A percentile compares a stretch with the other conserved stretches of the same genome.
phyloP scores from a whole-genome alignment of 495 filamentous ascomycete species.

The Glonium stellatum region DNA sequence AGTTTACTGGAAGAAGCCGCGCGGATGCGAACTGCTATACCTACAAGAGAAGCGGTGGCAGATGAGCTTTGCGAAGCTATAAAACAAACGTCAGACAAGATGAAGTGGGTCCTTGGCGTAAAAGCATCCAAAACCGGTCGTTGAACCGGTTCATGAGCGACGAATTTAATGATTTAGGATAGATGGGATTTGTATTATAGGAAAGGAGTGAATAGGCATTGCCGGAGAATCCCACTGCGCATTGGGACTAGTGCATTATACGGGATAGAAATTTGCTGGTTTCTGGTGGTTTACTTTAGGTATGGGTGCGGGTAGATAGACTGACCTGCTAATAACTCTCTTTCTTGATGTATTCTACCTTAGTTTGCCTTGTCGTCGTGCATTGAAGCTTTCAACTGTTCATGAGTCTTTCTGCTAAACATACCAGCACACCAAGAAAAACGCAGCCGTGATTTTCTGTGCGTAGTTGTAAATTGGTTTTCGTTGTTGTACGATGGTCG shows the following conservation, averaged over 20 bases:
- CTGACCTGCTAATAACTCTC: neutral
- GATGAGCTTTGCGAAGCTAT: constrained; percentile 5
- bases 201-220: neutral
- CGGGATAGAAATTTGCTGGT: neutral
- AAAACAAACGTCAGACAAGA: constrained; percentile 18
- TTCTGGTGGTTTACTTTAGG: neutral
- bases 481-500: neutral
- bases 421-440: neutral
- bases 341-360: neutral
- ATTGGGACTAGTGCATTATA: neutral
- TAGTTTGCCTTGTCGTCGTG: neutral
- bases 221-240: neutral
- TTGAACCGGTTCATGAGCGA: neutral
- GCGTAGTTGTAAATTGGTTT: neutral
- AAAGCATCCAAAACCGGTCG: neutral
- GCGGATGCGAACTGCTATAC: constrained; percentile 12
- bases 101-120: constrained; percentile 26
- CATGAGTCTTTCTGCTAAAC: neutral
- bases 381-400: neutral
- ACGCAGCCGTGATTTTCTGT: neutral
- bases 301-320: neutral
- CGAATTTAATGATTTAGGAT: neutral
- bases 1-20: constrained; percentile 13
- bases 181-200: neutral
- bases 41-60: constrained; percentile 12